Base-by-base conservation (phyloP, 345 rosid genomes). In the Lenwebbia sp. region DNA sequence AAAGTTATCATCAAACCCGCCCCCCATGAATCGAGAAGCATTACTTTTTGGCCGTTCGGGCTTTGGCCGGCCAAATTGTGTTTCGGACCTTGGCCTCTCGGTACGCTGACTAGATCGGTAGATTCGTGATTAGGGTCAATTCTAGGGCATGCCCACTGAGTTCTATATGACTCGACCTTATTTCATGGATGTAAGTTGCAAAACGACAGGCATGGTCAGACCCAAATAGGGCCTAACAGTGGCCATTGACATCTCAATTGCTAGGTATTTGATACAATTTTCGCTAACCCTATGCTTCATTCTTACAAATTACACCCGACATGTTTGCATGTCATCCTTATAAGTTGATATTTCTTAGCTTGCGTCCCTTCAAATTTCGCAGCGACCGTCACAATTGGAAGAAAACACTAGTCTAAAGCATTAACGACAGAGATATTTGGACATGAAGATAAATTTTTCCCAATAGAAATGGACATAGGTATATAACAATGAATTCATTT, bases 21-120 rank as follows among this genome's bases (percentile, higher is more conserved):
- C 2, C 2, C 60, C 13, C 13, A 10, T 4, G 60, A 56, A 23
- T 22, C 28, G 13, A 22, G 12, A 55, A 55, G 26, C 3, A 2
- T 0, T 7, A 25, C 5, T 22, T 55, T 23, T 55, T 9, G 4
- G 9, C 11, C 4, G 58, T 3, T 3, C 12, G 26, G 26, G n/a
- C 58, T 3, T 55, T n/a, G 5, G n/a, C 12, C 13, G 28, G 28
- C 21, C 5, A 22, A 17, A 10, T 21, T 9, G 14, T 9, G 6
- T 37, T 70, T 70, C 40, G 13, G 6, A 12, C 78, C 47, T 70
- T 19, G 1, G 7, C 4, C 7, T 5, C 47, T 70, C 11, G 1
- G 11, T 1, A 0, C 7, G 25, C 2, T 19, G 23, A 70, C 3
- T 0, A 6, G 25, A 1, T 4, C 3, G 12, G 12, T 70, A 21